Conservation (phyloP, 495 filamentous ascomycete species). For the Astrocystis sublimbata region DNA sequence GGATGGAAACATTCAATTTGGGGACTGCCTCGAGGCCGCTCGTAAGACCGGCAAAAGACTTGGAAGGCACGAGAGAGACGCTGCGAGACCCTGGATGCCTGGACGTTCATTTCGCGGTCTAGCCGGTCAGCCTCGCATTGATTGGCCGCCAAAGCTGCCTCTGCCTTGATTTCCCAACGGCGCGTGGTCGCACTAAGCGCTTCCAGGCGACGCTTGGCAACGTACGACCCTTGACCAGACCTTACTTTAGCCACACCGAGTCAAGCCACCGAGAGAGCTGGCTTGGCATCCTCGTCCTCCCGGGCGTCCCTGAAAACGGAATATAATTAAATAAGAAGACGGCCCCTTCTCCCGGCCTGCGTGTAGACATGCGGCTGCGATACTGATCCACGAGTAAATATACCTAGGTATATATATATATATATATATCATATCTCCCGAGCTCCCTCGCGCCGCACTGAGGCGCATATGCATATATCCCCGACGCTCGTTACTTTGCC, state of each 20-base stretch:
- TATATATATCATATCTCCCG: no score
- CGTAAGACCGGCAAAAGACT: no score
- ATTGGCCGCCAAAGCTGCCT: conserved; percentile 21
- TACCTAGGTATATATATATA: no score
- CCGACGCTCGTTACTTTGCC: conserved; percentile 21
- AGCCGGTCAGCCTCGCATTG: conserved; percentile 13
- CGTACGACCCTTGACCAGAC: neutral
- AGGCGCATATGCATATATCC: no score
- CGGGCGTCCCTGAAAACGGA: conserved; percentile 30
- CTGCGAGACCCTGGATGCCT: no score
- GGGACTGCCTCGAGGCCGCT: no score
- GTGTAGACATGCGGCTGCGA: neutral
- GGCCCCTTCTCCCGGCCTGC: neutral
- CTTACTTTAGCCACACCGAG: conserved; percentile 37
- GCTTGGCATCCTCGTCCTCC: neutral
- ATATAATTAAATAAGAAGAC: conserved; percentile 29
- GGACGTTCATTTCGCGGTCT: conserved; percentile 20
- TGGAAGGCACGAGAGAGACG: no score
- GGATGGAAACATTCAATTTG: no score
- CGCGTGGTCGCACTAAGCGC: neutral
- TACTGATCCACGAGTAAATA: neutral
- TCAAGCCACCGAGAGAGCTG: conserved; percentile 31
- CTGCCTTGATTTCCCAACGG: neutral
- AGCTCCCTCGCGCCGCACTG: no score
- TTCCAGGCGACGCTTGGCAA: conserved; percentile 6